Evolutionary conservation across 1,139 yeast genomes (phyloP).

Genomic region (Waltiozyma solani): DNA sequence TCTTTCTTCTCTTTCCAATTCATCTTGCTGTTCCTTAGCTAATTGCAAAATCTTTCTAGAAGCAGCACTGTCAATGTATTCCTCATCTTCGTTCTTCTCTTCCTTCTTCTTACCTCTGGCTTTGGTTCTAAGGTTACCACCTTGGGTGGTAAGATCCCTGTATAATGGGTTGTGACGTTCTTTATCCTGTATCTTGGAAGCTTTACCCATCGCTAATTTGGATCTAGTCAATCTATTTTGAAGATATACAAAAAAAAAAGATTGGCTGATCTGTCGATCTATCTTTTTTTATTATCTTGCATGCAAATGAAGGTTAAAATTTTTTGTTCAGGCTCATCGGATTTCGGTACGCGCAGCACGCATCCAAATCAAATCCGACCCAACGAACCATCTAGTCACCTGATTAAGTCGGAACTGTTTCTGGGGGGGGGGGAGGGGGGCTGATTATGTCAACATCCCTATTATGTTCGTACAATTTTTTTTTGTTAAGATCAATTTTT

Average conservation of each 20-base stretch:
- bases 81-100: conserved; percentile 39
- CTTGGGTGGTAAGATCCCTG: conserved; percentile 62
- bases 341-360: too few relatives aligned
- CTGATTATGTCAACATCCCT: too few relatives aligned
- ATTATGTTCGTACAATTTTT: too few relatives aligned
- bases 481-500: too few relatives aligned
- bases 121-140: conserved; percentile 52
- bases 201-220: conserved; percentile 48
- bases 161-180: conserved; percentile 70
- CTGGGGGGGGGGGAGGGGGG: too few relatives aligned
- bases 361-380: too few relatives aligned
- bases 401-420: too few relatives aligned
- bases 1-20: conserved; percentile 57
- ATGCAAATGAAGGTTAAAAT: too few relatives aligned
- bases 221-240: too few relatives aligned
- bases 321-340: too few relatives aligned
- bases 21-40: conserved; percentile 90
- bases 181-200: conserved; percentile 36
- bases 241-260: not conserved
- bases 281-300: not conserved
- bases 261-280: not conserved
- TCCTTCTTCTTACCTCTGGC: conserved; percentile 22
- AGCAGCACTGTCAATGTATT: conserved; percentile 67
- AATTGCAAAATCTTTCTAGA: conserved; percentile 81
- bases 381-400: too few relatives aligned